phyloP scores from a whole-genome alignment of 352 stramenopile genomes.

The Pythium brassicae region DNA sequence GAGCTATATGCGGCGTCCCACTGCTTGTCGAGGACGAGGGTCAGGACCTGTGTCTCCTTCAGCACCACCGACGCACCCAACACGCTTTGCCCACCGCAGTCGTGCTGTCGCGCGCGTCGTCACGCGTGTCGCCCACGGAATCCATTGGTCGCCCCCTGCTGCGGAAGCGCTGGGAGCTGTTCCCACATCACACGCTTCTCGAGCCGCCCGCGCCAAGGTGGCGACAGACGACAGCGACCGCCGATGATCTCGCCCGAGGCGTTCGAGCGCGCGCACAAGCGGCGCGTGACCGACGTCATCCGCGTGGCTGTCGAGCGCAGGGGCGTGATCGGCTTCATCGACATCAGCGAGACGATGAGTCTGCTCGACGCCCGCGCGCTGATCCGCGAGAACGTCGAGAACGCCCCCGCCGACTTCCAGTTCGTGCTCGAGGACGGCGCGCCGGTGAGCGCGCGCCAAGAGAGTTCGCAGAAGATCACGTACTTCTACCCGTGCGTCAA shows the following conservation, averaged over 20 bases:
- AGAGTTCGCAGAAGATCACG: constrained; percentile 48
- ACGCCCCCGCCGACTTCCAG: constrained; percentile 59
- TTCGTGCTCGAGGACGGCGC: constrained; percentile 66
- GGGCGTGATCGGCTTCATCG: constrained; percentile 73
- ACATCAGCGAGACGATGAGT: constrained; percentile 61
- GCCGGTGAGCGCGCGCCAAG: constrained; percentile 55
- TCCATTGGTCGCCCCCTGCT: too few relatives aligned
- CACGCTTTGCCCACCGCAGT: too few relatives aligned
- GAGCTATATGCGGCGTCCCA: too few relatives aligned
- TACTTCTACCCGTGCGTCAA: constrained; percentile 69
- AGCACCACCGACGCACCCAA: too few relatives aligned
- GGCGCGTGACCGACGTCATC: constrained; percentile 51
- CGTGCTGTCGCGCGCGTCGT: too few relatives aligned
- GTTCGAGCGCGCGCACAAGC: constrained; percentile 38
- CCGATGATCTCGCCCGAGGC: constrained; percentile 53
- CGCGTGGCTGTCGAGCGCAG: constrained; percentile 54
- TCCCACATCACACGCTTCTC: too few relatives aligned
- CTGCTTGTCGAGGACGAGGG: too few relatives aligned
- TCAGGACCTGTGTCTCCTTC: too few relatives aligned
- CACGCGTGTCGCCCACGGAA: too few relatives aligned
- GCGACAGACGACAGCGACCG: neutral
- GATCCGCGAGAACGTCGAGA: constrained; percentile 69
- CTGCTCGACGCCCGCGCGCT: constrained; percentile 49
- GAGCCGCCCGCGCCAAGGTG: too few relatives aligned
- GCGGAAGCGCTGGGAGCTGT: too few relatives aligned